Evolutionary conservation across 257 asterid genomes (phyloP), one percentile per base, ranked within the genome.

Genomic region (Buddleja alternifolia): DNA sequence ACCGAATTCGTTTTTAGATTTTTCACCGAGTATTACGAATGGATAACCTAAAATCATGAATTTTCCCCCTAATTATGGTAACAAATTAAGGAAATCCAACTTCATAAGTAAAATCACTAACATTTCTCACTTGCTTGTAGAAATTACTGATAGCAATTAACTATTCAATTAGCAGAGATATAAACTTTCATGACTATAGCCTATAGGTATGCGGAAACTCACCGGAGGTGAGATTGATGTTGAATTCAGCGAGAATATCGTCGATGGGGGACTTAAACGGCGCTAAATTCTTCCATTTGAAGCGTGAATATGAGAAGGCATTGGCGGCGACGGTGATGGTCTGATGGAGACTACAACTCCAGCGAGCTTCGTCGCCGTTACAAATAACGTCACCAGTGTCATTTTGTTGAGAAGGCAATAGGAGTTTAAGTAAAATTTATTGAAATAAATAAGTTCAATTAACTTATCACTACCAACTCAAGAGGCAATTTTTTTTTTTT

Each of bases 241-340:
- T 70, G 81, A 93, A 93, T 7, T 79, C 73, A 32, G 97, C 97
- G 24, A 93, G 95, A 58, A 83, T 24, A 46, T 90, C 98, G 78
- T 90, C 78, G 69, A 92, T 82, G 6, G 90, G 97, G 55, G 93
- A 78, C 42, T 65, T 74, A 47, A 93, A 82, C 46, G 90, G 89
- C 80, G 78, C 68, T 72, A 93, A 81, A 55, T 84, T 85, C 77
- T 66, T 90, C 62, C 81, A 82, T 6, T 84, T 85, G 70, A 75
- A 90, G 37, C 89, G 83, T 2, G 85, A 77, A 67, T 70, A 93
- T 14, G 97, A 93, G 74, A 85, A 80, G 2, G 86, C 90, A 50
- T 90, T 93, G 60, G 97, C 93, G 3, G 97, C 98, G 69, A 93
- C 88, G 10, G 97, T 83, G 70, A 93, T n/a, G n/a, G n/a, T n/a